Percentiles rank a stretch among this genome's conserved stretches.
phyloP scores from a whole-genome alignment of 306 rosid species.

The Castanea mollissima region DNA sequence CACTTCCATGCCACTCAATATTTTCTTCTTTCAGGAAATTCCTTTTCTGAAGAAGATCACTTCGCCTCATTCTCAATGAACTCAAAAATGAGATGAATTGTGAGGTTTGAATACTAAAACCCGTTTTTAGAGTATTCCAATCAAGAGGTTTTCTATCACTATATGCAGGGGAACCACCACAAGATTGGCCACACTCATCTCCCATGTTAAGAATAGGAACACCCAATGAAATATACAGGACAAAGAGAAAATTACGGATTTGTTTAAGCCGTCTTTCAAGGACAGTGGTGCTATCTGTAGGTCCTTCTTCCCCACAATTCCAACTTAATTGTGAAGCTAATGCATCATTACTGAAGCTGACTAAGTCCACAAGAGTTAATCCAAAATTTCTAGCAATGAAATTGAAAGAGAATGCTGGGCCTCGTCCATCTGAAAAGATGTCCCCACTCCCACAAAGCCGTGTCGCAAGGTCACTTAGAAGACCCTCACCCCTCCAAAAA shows the following conservation, averaged over 20 bases:
- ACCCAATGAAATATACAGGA: constrained; percentile 74
- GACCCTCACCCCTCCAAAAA: constrained; percentile 69
- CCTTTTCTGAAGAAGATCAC: constrained; percentile 63
- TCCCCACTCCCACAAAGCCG: constrained; percentile 95
- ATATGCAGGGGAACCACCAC: constrained; percentile 60
- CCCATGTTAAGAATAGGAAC: constrained; percentile 96
- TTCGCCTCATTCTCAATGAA: constrained; percentile 54
- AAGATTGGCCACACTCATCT: constrained; percentile 84
- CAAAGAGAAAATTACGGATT: constrained; percentile 72
- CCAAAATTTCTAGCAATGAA: constrained; percentile 61
- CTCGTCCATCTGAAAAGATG: constrained; percentile 66
- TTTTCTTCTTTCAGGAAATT: constrained; percentile 69
- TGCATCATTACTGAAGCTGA: constrained; percentile 63
- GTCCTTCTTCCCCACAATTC: constrained; percentile 98
- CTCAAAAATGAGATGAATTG: constrained; percentile 67
- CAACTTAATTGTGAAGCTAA: constrained; percentile 67
- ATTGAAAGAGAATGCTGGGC: constrained; percentile 85
- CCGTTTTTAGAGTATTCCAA: constrained; percentile 62
- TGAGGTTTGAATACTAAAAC: constrained; percentile 62
- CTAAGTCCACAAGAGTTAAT: constrained; percentile 79
- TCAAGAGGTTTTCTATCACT: constrained; percentile 51
- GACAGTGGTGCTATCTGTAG: constrained; percentile 46
- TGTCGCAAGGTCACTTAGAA: constrained; percentile 78
- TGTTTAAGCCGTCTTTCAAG: constrained; percentile 81
- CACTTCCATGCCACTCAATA: constrained; percentile 68